Percentiles rank a stretch among this genome's conserved stretches.
phyloP scores from a whole-genome alignment of 1,284 basidiomycete species.

The Vanrija pseudolonga region DNA sequence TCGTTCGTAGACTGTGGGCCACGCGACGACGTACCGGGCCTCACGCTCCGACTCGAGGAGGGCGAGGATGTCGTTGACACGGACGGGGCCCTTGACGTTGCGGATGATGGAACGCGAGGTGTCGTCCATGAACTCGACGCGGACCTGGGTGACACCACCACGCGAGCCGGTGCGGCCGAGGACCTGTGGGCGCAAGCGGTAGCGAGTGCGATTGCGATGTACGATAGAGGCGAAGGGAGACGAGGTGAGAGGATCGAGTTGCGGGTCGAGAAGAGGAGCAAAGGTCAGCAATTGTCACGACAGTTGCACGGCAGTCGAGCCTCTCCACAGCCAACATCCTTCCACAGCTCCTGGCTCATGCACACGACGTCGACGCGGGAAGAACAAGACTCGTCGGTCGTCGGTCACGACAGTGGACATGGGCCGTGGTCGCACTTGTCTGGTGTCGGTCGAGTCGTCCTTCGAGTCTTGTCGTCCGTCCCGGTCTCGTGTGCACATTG shows the following conservation, averaged over 20 bases:
- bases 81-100: slow-evolving; percentile 98
- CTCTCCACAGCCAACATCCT: too few species aligned
- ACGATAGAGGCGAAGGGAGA: background rate
- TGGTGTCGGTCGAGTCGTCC: background rate
- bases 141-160: slow-evolving; percentile 99
- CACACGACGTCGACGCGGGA: background rate
- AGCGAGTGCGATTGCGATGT: background rate
- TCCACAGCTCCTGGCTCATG: background rate
- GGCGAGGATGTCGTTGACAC: slow-evolving; percentile 94
- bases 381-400: too few species aligned
- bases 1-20: too few species aligned
- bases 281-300: slow-evolving; percentile 1
- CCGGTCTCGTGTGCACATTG: background rate
- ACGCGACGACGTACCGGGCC: slow-evolving; percentile 77
- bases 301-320: too few species aligned
- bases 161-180: slow-evolving; percentile 98
- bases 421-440: background rate
- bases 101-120: slow-evolving; percentile 93
- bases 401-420: background rate
- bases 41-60: slow-evolving; percentile 99
- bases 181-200: slow-evolving; percentile 58
- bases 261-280: background rate
- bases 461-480: too few species aligned
- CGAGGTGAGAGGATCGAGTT: background rate
- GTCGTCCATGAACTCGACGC: slow-evolving; percentile 99